These are phyloP conservation scores for Salix suchowensis DNA, from an alignment of 345 rosid species.

Conservation along the genomic window DNA sequence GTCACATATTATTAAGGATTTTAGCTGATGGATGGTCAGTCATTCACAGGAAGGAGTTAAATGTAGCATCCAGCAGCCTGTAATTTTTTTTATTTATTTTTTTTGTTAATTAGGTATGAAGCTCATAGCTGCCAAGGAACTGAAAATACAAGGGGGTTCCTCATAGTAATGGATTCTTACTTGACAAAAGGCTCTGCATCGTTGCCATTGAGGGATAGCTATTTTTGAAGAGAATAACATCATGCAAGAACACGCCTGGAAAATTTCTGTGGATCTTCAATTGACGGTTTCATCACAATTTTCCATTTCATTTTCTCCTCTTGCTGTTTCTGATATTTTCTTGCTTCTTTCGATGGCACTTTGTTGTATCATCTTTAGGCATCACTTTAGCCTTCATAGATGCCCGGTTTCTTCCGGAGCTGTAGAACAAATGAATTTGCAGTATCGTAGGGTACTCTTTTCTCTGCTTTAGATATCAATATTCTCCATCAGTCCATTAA, in stretches of 20 bases:
- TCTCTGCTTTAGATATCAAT: too few species aligned
- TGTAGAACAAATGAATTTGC: too few species aligned
- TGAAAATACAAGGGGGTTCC: background rate
- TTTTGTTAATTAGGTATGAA: background rate
- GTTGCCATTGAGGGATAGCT: background rate
- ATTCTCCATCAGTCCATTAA: too few species aligned
- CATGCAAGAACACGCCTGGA: background rate
- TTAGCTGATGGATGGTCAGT: background rate
- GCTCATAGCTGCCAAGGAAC: background rate
- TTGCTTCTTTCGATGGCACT: too few species aligned
- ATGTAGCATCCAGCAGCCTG: background rate
- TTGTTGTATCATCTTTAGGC: too few species aligned
- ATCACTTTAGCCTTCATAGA: too few species aligned
- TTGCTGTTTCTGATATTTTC: too few species aligned
- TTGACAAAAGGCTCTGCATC: background rate
- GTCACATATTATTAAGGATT: background rate
- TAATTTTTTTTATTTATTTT: background rate
- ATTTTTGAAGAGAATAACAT: slow-evolving; percentile 1
- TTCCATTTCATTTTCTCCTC: background rate
- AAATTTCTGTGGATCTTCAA: background rate
- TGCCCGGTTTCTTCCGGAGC: too few species aligned
- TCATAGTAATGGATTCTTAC: background rate
- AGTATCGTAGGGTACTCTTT: too few species aligned
- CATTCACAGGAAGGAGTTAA: background rate
- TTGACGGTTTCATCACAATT: background rate